A percentile compares a stretch with the other conserved stretches of the same genome.
Conservation (phyloP, 495 filamentous ascomycete species). For the Aspergillus kassunensis region DNA sequence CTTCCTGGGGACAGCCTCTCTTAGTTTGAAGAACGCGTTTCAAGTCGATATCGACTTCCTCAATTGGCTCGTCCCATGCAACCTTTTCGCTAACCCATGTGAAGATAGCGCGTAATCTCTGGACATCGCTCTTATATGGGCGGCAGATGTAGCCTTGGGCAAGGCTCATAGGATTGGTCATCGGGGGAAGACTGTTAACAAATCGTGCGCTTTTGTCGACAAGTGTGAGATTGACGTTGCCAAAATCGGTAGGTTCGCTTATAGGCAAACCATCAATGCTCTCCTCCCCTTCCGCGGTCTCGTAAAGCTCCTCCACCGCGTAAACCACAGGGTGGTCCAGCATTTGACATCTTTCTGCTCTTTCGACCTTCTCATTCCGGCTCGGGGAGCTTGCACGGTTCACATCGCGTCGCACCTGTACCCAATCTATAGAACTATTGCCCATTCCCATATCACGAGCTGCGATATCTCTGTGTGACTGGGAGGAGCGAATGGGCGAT, state of each 20-base stretch:
- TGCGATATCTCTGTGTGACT: constrained; percentile 44
- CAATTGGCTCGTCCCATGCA: constrained; percentile 92
- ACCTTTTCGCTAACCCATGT: constrained; percentile 96
- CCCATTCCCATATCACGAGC: constrained; percentile 66
- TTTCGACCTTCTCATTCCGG: constrained; percentile 77
- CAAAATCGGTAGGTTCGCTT: constrained; percentile 78
- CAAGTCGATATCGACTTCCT: constrained; percentile 69
- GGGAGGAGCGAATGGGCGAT: constrained; percentile 30
- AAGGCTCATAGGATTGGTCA: constrained; percentile 76
- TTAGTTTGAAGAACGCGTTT: constrained; percentile 77
- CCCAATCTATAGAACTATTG: constrained; percentile 72
- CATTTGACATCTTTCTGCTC: constrained; percentile 92
- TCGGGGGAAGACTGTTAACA: constrained; percentile 81
- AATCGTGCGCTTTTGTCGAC: constrained; percentile 97
- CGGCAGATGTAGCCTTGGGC: constrained; percentile 91
- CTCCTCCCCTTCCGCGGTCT: constrained; percentile 87
- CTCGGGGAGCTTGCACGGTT: constrained; percentile 92
- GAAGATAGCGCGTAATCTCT: constrained; percentile 88
- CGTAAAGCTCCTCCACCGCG: constrained; percentile 81
- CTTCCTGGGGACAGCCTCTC: constrained; percentile 84
- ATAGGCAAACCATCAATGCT: constrained; percentile 79
- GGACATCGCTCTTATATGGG: constrained; percentile 91
- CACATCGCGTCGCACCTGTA: constrained; percentile 90
- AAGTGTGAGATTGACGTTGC: constrained; percentile 68
- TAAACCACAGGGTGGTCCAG: constrained; percentile 84